Percentiles rank a stretch among this genome's conserved stretches.
phyloP scores from a whole-genome alignment of 2,329 filamentous ascomycete species.

The Fusarium euwallaceae region DNA sequence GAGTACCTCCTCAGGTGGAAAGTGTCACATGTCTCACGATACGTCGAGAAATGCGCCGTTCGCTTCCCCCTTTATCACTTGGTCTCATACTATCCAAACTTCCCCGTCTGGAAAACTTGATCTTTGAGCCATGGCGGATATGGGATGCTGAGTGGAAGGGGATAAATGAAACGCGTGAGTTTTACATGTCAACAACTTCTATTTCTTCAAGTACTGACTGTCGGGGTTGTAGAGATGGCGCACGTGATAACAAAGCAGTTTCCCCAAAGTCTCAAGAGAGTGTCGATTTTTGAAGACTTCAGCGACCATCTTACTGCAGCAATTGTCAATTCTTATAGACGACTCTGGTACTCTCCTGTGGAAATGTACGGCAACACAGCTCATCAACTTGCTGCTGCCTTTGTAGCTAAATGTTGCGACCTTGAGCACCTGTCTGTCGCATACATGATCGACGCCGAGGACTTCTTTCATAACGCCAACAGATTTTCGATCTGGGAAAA shows the following conservation, averaged over 20 bases:
- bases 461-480: constrained; percentile 46
- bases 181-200: not conserved
- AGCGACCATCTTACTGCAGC: constrained; percentile 1
- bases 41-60: constrained; percentile 51
- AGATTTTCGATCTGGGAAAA: constrained; percentile 31
- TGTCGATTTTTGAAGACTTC: constrained; percentile 48
- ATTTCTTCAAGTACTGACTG: not conserved
- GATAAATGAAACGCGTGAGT: not conserved
- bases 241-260: constrained; percentile 20
- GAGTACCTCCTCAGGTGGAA: constrained; percentile 40
- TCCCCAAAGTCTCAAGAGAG: constrained; percentile 42
- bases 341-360: not conserved
- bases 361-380: constrained; percentile 1
- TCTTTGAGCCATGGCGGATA: constrained; percentile 52
- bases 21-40: constrained; percentile 50
- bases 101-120: constrained; percentile 45
- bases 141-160: not conserved
- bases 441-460: constrained; percentile 46
- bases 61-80: constrained; percentile 30
- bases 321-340: not conserved
- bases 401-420: constrained; percentile 45
- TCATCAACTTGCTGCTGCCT: constrained; percentile 24
- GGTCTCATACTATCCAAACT: constrained; percentile 41
- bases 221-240: not conserved
- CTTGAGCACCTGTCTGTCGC: constrained; percentile 49